phyloP scores from a whole-genome alignment of 805 yeast species.

The Jamesozyma hellenica region DNA sequence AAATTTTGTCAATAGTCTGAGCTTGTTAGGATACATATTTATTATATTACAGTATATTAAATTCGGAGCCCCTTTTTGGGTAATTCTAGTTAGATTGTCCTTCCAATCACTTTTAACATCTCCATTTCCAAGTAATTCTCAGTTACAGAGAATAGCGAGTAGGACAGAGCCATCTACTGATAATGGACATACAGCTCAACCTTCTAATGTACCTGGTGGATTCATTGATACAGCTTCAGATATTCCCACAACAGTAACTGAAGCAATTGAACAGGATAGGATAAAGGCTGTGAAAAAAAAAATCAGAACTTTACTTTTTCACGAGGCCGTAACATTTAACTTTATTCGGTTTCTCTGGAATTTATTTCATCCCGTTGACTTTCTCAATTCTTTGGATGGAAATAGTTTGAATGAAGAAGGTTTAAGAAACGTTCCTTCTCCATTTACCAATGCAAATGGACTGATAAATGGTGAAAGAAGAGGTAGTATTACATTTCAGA shows the following conservation, averaged over 20 bases:
- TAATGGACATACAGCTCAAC: slow-evolving; percentile 8
- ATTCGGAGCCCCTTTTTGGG: slow-evolving; percentile 19
- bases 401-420: slow-evolving; percentile 14
- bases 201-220: slow-evolving; percentile 17
- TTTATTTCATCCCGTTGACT: slow-evolving; percentile 27
- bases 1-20: slow-evolving; percentile 12
- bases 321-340: slow-evolving; percentile 20
- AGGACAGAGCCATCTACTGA: background rate
- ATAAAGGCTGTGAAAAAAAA: slow-evolving; percentile 11
- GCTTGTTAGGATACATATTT: slow-evolving; percentile 16
- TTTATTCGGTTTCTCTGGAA: slow-evolving; percentile 12
- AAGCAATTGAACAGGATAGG: slow-evolving; percentile 3
- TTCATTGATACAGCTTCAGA: slow-evolving; percentile 5
- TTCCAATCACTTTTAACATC: slow-evolving; percentile 33
- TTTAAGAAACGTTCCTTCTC: slow-evolving; percentile 26
- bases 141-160: slow-evolving; percentile 15
- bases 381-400: slow-evolving; percentile 28
- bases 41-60: slow-evolving; percentile 22
- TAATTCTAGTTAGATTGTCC: slow-evolving; percentile 26
- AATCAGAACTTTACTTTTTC: slow-evolving; percentile 18
- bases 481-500: slow-evolving; percentile 34
- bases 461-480: slow-evolving; percentile 22
- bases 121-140: slow-evolving; percentile 34
- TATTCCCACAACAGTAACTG: slow-evolving; percentile 1
- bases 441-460: slow-evolving; percentile 18